Evolutionary conservation across 495 filamentous ascomycete species (phyloP).

Genomic region (Penicillium malachiteum): DNA sequence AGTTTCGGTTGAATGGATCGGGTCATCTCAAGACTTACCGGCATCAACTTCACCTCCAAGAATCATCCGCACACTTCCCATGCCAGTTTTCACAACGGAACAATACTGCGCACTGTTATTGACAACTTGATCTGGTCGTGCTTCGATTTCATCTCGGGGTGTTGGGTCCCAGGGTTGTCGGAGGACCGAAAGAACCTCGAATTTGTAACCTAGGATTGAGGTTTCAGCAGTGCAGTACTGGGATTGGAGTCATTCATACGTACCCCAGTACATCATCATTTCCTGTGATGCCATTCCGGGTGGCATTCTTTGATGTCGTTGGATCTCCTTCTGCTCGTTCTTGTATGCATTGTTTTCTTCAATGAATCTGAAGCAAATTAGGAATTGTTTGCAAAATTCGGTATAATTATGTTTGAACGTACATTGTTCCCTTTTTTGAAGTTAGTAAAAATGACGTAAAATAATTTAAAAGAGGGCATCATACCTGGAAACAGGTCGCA

Average conservation of each 20-base stretch:
- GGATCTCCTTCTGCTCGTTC: slow-evolving; percentile 50
- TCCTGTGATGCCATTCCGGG: slow-evolving; percentile 61
- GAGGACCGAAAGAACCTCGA: slow-evolving; percentile 80
- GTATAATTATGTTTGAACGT: slow-evolving; percentile 28
- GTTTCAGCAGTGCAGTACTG: neutral
- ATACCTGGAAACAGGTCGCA: slow-evolving; percentile 83
- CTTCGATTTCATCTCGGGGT: slow-evolving; percentile 73
- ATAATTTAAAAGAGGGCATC: slow-evolving; percentile 18
- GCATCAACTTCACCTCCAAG: slow-evolving; percentile 97
- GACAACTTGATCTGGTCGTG: slow-evolving; percentile 65
- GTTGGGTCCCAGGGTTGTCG: slow-evolving; percentile 69
- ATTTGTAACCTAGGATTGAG: slow-evolving; percentile 76
- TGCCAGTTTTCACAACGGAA: slow-evolving; percentile 82
- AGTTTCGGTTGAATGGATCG: neutral
- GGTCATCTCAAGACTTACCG: slow-evolving; percentile 46
- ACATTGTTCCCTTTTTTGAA: slow-evolving; percentile 72
- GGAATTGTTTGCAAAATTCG: neutral
- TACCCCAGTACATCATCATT: slow-evolving; percentile 65
- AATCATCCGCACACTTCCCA: slow-evolving; percentile 68
- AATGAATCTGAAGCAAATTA: slow-evolving; percentile 65
- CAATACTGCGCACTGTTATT: slow-evolving; percentile 93
- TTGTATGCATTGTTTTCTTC: slow-evolving; percentile 83
- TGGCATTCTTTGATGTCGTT: slow-evolving; percentile 50
- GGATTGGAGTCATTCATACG: slow-evolving; percentile 1
- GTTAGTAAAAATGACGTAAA: slow-evolving; percentile 17